Conservation (phyloP, 148 eudicot genomes). For the Nepenthes gracilis region DNA sequence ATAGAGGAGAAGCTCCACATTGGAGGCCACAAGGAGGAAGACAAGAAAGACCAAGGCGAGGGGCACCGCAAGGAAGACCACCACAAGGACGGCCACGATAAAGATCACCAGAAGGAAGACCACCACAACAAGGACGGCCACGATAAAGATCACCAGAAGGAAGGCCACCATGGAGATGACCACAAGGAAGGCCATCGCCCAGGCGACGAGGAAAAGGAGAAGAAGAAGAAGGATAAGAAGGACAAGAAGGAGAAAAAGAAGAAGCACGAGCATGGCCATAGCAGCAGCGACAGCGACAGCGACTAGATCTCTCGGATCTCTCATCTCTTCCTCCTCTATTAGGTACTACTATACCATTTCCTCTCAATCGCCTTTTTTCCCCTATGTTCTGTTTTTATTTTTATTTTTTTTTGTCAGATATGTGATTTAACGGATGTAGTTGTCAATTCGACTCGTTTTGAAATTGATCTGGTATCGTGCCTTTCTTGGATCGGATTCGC, state of each 20-base stretch:
- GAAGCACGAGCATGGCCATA: not conserved
- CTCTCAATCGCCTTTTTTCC: too few species aligned
- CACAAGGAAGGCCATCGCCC: conserved; percentile 3
- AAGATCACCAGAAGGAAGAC: conserved; percentile 5
- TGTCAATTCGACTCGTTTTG: too few species aligned
- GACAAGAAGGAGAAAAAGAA: too few species aligned
- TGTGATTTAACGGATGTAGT: too few species aligned
- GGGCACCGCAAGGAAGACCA: not conserved
- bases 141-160: conserved; percentile 7
- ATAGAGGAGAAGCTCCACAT: conserved; percentile 14
- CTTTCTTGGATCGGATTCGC: too few species aligned
- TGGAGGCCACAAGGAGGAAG: conserved; percentile 8
- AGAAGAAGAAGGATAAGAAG: too few species aligned
- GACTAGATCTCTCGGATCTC: not conserved
- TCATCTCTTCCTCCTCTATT: not conserved
- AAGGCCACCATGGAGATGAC: conserved; percentile 1
- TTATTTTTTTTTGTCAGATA: too few species aligned
- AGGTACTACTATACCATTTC: too few species aligned
- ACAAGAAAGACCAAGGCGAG: conserved; percentile 3
- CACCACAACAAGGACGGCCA: conserved; percentile 5
- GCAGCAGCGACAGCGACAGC: conserved; percentile 9
- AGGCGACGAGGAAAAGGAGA: not conserved
- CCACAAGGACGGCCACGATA: conserved; percentile 1
- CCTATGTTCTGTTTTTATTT: too few species aligned
- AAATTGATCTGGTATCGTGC: too few species aligned